Evolutionary conservation across 176 grass and related monocot genomes (phyloP).

Genomic region (Phragmites australis): DNA sequence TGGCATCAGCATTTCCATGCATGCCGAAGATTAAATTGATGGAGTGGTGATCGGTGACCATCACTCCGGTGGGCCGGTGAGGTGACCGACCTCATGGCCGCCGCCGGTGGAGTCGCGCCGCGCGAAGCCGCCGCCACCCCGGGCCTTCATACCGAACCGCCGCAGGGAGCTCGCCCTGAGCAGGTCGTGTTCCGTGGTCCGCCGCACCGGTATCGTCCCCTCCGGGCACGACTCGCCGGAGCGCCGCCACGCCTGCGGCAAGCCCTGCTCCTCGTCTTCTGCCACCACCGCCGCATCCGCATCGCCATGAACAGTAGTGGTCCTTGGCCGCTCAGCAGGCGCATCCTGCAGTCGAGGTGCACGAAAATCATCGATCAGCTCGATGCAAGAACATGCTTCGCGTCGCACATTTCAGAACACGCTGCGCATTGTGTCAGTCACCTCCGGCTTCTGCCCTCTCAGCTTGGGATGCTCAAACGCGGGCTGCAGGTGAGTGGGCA

Average conservation of each 20-base stretch:
- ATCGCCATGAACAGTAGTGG: not conserved
- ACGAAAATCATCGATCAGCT: not conserved
- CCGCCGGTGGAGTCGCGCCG: constrained; percentile 65
- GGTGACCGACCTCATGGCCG: constrained; percentile 67
- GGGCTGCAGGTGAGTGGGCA: constrained; percentile 73
- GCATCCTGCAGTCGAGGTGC: constrained; percentile 30
- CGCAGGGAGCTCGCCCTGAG: constrained; percentile 50
- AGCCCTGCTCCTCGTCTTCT: constrained; percentile 14
- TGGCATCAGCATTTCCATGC: not conserved
- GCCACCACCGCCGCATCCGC: not conserved
- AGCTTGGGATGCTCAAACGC: constrained; percentile 73
- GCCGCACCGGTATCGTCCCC: constrained; percentile 61
- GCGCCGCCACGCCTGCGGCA: constrained; percentile 58
- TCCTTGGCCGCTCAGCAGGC: constrained; percentile 31
- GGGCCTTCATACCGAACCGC: constrained; percentile 73
- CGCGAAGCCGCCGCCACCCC: not conserved
- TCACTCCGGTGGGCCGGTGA: not conserved
- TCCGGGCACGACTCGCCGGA: constrained; percentile 66
- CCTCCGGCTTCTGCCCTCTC: constrained; percentile 67
- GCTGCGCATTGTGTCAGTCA: not conserved
- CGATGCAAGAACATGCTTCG: not conserved
- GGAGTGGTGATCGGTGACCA: not conserved
- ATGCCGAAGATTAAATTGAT: not conserved
- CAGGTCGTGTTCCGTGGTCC: constrained; percentile 59
- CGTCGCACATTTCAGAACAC: not conserved